Evolutionary conservation across 1,284 basidiomycete genomes (phyloP), one percentile per base, ranked within the genome.

Genomic region (Ceratobasidium sp.): DNA sequence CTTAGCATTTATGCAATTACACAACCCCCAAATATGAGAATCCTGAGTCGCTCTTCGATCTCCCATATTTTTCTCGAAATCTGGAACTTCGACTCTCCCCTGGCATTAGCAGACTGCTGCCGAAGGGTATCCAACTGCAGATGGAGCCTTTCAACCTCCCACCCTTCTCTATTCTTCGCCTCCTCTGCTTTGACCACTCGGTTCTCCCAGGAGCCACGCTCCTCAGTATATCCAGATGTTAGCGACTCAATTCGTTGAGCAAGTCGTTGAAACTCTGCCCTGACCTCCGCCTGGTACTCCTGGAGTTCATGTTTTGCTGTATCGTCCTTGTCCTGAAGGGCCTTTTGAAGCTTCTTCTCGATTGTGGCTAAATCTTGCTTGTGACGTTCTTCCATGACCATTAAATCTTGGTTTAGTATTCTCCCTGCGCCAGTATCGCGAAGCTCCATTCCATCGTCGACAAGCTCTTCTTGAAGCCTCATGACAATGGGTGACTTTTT

Each of bases 391-490:
- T 44, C 28, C 41, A 13, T 26, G n/a, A 46, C 35, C 11, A 28
- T 44, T 13, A 70, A 54, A 16, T 70, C 67, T 16, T 47, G 2
- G 11, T n/a, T 26, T 16, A 70, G 16, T 16, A 46, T 26, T 38
- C 35, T 41, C n/a, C 41, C 67, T 1, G 67, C 67, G 1, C 46
- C 67, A 13, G 67, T 70, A 7, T n/a, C n/a, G 18, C 23, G 58
- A 28, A 70, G 47, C 4, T 14, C 43, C n/a, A 32, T 30, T 18
- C 21, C 11, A 1, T 70, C 26, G 18, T 58, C 43, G 23, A 70
- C 67, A 16, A 70, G 21, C 35, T 70, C 43, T 23, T 18, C 54
- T 16, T 70, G 67, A 41, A 70, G n/a, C 8, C 58, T n/a, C 54
- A 70, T 57, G 16, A 50, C 49, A 0, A 49, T 30, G 1, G 43